Percentiles rank a stretch among this genome's conserved stretches.
These are phyloP conservation scores for Candida parachauliodes DNA, from an alignment of 805 yeast species.

Conservation along the genomic window DNA sequence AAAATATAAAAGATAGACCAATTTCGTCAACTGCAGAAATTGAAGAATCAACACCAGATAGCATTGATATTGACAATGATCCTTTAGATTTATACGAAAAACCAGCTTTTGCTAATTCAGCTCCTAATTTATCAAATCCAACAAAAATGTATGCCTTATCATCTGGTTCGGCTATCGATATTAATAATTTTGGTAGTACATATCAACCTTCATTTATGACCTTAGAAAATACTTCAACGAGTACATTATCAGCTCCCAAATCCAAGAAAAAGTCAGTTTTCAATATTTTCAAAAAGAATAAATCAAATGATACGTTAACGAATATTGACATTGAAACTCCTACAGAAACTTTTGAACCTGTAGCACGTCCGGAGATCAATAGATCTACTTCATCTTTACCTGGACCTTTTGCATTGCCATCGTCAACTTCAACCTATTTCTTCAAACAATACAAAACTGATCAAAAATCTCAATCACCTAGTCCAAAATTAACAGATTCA, in stretches of 20 bases:
- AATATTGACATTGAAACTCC: neutral
- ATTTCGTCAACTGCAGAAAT: constrained; percentile 17
- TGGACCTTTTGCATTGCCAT: constrained; percentile 44
- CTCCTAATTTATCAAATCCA: constrained; percentile 5
- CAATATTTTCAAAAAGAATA: constrained; percentile 28
- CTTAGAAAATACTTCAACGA: constrained; percentile 2
- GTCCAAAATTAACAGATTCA: constrained; percentile 12
- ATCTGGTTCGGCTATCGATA: constrained; percentile 37
- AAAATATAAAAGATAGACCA: constrained; percentile 15
- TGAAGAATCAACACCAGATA: constrained; percentile 3
- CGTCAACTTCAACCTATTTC: constrained; percentile 34
- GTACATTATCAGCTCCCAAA: constrained; percentile 3
- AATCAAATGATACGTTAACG: constrained; percentile 5
- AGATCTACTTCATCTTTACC: constrained; percentile 17
- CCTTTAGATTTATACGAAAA: constrained; percentile 1
- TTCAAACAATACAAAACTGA: constrained; percentile 26
- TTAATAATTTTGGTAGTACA: constrained; percentile 36
- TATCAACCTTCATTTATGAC: constrained; percentile 33
- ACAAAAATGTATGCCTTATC: constrained; percentile 15
- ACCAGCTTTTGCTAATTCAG: constrained; percentile 6
- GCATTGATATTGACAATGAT: neutral
- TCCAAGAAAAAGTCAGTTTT: constrained; percentile 30
- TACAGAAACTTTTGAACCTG: neutral
- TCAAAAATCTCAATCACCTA: constrained; percentile 1
- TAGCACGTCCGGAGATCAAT: neutral